A percentile compares a stretch with the other conserved stretches of the same genome.
Evolutionary conservation across 306 rosid species (phyloP).

Genomic region (Datisca glomerata): DNA sequence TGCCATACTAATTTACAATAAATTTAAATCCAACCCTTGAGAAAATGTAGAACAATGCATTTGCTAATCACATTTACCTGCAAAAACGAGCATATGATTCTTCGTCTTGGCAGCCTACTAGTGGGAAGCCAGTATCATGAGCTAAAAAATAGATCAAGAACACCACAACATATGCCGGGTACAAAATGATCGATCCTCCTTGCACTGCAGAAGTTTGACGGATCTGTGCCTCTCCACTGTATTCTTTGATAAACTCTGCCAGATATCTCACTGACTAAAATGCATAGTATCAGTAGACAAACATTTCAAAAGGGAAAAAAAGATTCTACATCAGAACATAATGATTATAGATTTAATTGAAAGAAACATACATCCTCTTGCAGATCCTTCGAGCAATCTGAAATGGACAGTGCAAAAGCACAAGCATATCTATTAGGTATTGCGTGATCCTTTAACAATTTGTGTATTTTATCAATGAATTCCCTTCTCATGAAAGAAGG

Average conservation of each 20-base stretch:
- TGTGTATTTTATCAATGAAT: conserved; percentile 55
- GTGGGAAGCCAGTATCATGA: conserved; percentile 44
- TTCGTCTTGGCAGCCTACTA: conserved; percentile 43
- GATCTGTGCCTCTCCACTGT: conserved; percentile 41
- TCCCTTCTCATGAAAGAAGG: conserved; percentile 43
- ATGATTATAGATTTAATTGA: conserved; percentile 4
- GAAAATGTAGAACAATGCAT: neutral
- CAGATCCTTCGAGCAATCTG: conserved; percentile 37
- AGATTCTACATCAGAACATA: neutral
- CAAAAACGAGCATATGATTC: conserved; percentile 49
- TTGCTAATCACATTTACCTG: conserved; percentile 30
- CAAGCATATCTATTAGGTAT: conserved; percentile 81
- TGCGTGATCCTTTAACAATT: conserved; percentile 57
- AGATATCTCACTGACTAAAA: conserved; percentile 51
- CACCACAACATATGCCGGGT: conserved; percentile 70
- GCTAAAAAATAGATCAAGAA: conserved; percentile 78
- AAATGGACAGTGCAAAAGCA: conserved; percentile 58
- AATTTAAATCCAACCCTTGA: neutral
- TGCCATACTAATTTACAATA: conserved; percentile 9
- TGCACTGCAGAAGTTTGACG: conserved; percentile 39
- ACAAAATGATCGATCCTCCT: conserved; percentile 36
- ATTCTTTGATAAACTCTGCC: conserved; percentile 72
- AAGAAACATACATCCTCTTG: conserved; percentile 40
- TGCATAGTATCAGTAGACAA: conserved; percentile 29
- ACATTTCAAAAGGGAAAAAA: neutral